Percentiles rank a stretch among this genome's conserved stretches.
These are phyloP conservation scores for Halophytophthora batemanensis DNA, from an alignment of 352 stramenopile species.

Conservation along the genomic window DNA sequence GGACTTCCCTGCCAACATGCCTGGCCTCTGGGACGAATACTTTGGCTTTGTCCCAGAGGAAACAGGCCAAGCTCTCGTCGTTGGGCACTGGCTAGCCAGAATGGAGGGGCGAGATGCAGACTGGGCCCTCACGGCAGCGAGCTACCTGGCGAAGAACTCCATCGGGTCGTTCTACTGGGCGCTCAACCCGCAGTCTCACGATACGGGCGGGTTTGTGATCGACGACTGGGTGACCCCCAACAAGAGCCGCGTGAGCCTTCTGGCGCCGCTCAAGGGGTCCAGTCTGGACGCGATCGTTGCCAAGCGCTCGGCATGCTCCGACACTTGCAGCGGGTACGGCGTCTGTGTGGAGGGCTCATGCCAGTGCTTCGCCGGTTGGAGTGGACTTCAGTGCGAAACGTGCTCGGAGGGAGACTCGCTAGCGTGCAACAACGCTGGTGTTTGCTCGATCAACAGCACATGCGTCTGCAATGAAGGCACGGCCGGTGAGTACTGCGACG, in stretches of 20 bases:
- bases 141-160: constrained; percentile 48
- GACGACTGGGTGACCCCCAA: constrained; percentile 72
- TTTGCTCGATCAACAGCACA: constrained; percentile 56
- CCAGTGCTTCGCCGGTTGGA: constrained; percentile 64
- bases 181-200: constrained; percentile 70
- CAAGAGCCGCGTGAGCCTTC: constrained; percentile 47
- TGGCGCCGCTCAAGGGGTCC: constrained; percentile 39
- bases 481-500: constrained; percentile 49
- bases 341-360: constrained; percentile 45
- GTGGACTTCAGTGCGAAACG: constrained; percentile 63
- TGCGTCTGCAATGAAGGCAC: constrained; percentile 47
- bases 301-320: constrained; percentile 35
- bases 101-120: constrained; percentile 58
- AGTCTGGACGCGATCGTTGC: constrained; percentile 38
- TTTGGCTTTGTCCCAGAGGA: constrained; percentile 64
- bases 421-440: constrained; percentile 51
- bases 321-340: constrained; percentile 43
- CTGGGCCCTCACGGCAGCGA: constrained; percentile 44
- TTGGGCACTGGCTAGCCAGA: constrained; percentile 63
- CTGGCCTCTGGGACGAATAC: constrained; percentile 56
- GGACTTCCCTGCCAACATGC: constrained; percentile 67
- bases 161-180: constrained; percentile 80
- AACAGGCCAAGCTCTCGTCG: constrained; percentile 55
- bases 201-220: constrained; percentile 61
- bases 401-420: constrained; percentile 43